A percentile compares a stretch with the other conserved stretches of the same genome.
Conservation (phyloP, 305 asterid genomes). For the Fraxinus sp. region DNA sequence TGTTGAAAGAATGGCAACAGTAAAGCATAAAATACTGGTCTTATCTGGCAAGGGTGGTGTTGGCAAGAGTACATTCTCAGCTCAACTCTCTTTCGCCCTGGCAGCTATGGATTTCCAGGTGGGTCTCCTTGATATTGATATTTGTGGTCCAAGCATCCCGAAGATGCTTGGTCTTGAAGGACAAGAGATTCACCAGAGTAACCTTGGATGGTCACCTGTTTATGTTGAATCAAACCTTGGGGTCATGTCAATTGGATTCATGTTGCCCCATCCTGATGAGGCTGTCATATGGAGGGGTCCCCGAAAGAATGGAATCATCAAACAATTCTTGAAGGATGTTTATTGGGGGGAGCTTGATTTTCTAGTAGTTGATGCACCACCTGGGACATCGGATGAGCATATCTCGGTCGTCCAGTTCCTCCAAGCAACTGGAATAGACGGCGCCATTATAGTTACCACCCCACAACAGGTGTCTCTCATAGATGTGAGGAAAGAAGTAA, state of each 20-base stretch:
- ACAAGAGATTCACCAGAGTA: constrained; percentile 82
- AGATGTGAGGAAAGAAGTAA: constrained; percentile 87
- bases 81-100: constrained; percentile 79
- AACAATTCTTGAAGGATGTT: constrained; percentile 80
- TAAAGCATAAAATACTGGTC: constrained; percentile 88
- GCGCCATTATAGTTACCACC: constrained; percentile 89
- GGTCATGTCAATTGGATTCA: constrained; percentile 93
- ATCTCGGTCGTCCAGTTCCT: constrained; percentile 82
- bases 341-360: constrained; percentile 90
- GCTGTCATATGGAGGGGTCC: constrained; percentile 98
- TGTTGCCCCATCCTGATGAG: constrained; percentile 82
- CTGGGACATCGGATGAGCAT: constrained; percentile 93
- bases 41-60: constrained; percentile 94
- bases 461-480: constrained; percentile 88
- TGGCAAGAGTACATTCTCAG: constrained; percentile 93
- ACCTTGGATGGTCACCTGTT: constrained; percentile 94
- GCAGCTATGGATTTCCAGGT: constrained; percentile 85
- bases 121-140: constrained; percentile 85
- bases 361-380: constrained; percentile 91
- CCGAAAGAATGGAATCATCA: constrained; percentile 76
- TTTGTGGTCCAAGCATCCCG: constrained; percentile 92
- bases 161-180: constrained; percentile 96
- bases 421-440: constrained; percentile 78
- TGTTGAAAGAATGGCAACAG: constrained; percentile 82
- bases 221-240: constrained; percentile 88